These are phyloP conservation scores for Onygenales sp. DNA, from an alignment of 2,329 filamentous ascomycete species.

Conservation along the genomic window DNA sequence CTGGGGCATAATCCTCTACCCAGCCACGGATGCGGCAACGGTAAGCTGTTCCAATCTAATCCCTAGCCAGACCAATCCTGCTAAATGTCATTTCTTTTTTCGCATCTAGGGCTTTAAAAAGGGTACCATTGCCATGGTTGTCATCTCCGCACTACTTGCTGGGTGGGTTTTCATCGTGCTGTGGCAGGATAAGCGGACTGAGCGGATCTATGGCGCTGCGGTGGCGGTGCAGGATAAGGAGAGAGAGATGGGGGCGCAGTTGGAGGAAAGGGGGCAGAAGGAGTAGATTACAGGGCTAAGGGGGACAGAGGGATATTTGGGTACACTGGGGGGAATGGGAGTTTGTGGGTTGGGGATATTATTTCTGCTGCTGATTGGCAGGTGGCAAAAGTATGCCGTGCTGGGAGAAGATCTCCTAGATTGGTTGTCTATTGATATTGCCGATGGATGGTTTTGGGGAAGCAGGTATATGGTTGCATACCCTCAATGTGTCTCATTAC, in stretches of 20 bases:
- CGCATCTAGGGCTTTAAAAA: background rate
- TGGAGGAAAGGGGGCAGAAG: background rate
- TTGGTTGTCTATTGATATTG: too few species aligned
- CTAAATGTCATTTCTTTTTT: background rate
- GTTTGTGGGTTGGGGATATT: background rate
- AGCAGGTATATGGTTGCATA: too few species aligned
- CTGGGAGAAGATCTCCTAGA: too few species aligned
- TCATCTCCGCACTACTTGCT: background rate
- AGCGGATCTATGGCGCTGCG: background rate
- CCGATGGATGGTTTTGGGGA: too few species aligned
- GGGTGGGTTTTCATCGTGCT: background rate
- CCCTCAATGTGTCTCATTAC: too few species aligned
- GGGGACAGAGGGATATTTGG: background rate
- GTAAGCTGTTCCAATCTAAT: background rate
- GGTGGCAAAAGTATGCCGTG: too few species aligned
- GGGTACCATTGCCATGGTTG: background rate
- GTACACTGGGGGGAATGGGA: background rate
- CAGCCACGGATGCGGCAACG: background rate
- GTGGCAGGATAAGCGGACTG: background rate
- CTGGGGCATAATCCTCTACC: background rate
- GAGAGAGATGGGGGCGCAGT: background rate
- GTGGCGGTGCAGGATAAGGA: background rate
- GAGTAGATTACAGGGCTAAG: background rate
- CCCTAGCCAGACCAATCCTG: too few species aligned
- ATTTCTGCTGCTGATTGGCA: too few species aligned